phyloP scores from a whole-genome alignment of 2,329 filamentous ascomycete genomes.

The Fusarium sp. region DNA sequence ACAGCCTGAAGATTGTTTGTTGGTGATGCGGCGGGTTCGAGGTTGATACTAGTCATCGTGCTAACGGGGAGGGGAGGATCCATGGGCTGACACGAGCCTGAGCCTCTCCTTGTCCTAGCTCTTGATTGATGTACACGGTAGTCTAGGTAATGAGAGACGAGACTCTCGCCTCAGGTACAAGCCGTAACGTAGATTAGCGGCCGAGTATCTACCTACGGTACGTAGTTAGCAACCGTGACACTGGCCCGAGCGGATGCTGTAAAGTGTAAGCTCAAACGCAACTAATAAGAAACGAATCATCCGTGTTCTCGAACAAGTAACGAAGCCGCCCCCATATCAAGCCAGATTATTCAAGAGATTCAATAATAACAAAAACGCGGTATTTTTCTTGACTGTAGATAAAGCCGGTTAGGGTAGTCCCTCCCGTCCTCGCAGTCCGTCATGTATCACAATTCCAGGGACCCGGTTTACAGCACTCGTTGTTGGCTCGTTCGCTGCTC shows the following conservation, averaged over 20 bases:
- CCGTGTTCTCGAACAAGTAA: not conserved
- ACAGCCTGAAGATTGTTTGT: constrained; percentile 8
- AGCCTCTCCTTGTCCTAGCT: not conserved
- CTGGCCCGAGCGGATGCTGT: constrained; percentile 22
- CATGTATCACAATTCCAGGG: constrained; percentile 30
- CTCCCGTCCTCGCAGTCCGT: not conserved
- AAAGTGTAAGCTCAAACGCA: constrained; percentile 9
- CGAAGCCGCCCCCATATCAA: not conserved
- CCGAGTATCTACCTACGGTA: not conserved
- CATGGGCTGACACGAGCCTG: not conserved
- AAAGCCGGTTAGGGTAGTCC: constrained; percentile 8
- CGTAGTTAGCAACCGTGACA: constrained; percentile 9
- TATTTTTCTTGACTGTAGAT: constrained; percentile 3
- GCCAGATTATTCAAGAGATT: not conserved
- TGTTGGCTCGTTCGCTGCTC: not conserved
- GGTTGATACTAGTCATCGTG: not conserved
- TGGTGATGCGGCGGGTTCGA: constrained; percentile 7
- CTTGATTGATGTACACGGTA: not conserved
- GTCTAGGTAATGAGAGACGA: constrained; percentile 1
- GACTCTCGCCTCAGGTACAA: constrained; percentile 27
- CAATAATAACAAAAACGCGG: constrained; percentile 10
- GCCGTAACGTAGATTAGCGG: constrained; percentile 24
- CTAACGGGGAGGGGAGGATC: not conserved
- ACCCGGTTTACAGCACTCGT: constrained; percentile 29
- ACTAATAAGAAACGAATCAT: constrained; percentile 8